Percentiles rank a stretch among this genome's conserved stretches.
Conservation (phyloP, 2,329 filamentous ascomycete species). For the Fusarium newnesense region DNA sequence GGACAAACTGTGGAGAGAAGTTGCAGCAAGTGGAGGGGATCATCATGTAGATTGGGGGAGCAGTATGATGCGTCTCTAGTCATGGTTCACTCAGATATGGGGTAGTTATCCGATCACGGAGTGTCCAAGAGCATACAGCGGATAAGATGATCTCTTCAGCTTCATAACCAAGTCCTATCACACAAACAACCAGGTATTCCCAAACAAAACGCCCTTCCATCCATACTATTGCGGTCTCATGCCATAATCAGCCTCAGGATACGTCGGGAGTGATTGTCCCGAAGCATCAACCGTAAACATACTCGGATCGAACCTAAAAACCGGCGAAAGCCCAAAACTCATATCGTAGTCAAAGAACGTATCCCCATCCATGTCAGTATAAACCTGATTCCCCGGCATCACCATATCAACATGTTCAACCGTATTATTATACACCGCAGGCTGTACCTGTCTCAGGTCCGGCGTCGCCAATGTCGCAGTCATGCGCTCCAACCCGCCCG, state of each 20-base stretch:
- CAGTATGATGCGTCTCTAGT: background rate
- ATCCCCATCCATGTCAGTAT: slow-evolving; percentile 42
- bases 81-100: background rate
- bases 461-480: slow-evolving; percentile 30
- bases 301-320: slow-evolving; percentile 42
- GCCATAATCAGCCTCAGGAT: slow-evolving; percentile 39
- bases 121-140: background rate
- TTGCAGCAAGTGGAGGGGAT: background rate
- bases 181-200: slow-evolving; percentile 5
- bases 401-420: slow-evolving; percentile 32
- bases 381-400: slow-evolving; percentile 30
- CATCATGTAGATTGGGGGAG: background rate
- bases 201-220: background rate
- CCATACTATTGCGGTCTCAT: slow-evolving; percentile 27
- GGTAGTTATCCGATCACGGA: background rate
- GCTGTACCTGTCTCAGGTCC: slow-evolving; percentile 3
- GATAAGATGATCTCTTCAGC: background rate
- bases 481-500: slow-evolving; percentile 57
- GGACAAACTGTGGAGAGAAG: background rate
- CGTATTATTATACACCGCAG: slow-evolving; percentile 15
- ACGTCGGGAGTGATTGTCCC: slow-evolving; percentile 37
- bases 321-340: slow-evolving; percentile 44
- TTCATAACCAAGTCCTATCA: background rate
- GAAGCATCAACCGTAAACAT: slow-evolving; percentile 43
- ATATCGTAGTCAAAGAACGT: slow-evolving; percentile 46